A percentile compares a stretch with the other conserved stretches of the same genome.
phyloP scores from a whole-genome alignment of 1,139 yeast genomes.

The Hemisphaericaspora lyxosophila region DNA sequence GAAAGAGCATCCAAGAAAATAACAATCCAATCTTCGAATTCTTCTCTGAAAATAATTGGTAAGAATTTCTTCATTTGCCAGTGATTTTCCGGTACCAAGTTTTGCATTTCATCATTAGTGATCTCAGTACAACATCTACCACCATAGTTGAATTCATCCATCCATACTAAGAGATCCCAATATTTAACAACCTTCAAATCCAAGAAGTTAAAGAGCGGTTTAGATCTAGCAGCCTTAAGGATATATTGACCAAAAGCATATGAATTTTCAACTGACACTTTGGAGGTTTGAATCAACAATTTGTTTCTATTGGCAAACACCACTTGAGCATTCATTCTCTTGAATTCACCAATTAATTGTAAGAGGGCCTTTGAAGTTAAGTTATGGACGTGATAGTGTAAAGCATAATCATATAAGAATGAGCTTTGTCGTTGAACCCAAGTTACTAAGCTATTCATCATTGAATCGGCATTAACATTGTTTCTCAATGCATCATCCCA shows the following conservation, averaged over 20 bases:
- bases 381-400: slow-evolving; percentile 86
- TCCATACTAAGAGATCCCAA: slow-evolving; percentile 93
- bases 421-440: slow-evolving; percentile 87
- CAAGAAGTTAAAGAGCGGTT: slow-evolving; percentile 78
- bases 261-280: slow-evolving; percentile 79
- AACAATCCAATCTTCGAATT: slow-evolving; percentile 85
- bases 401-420: slow-evolving; percentile 68
- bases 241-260: slow-evolving; percentile 92
- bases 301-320: slow-evolving; percentile 82
- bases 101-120: slow-evolving; percentile 54
- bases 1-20: slow-evolving; percentile 73
- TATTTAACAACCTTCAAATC: slow-evolving; percentile 73
- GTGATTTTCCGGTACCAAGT: slow-evolving; percentile 57
- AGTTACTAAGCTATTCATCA: slow-evolving; percentile 77
- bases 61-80: slow-evolving; percentile 83
- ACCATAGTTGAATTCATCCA: slow-evolving; percentile 87
- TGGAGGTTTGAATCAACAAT: slow-evolving; percentile 70
- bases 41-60: slow-evolving; percentile 73
- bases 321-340: slow-evolving; percentile 71
- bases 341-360: slow-evolving; percentile 80
- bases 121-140: slow-evolving; percentile 75
- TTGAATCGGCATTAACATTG: slow-evolving; percentile 73
- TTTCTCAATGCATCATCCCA: slow-evolving; percentile 87
- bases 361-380: slow-evolving; percentile 79
- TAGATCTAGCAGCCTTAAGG: slow-evolving; percentile 73